These are phyloP conservation scores for Solanum etuberosum DNA, from an alignment of 257 asterid species.

Conservation along the genomic window DNA sequence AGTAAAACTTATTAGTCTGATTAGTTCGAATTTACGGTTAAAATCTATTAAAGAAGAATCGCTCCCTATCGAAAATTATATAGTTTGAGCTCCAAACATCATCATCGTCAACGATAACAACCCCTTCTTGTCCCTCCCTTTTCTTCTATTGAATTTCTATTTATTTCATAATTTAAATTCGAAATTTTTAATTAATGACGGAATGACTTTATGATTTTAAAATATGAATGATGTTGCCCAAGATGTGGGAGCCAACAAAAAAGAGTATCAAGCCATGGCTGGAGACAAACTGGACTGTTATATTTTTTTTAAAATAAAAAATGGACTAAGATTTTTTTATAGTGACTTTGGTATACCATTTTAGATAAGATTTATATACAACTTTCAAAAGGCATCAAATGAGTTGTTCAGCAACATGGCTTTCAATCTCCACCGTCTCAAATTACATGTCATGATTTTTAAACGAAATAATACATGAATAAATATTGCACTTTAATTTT, in stretches of 20 bases:
- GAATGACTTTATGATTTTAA: background rate
- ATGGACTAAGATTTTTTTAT: background rate
- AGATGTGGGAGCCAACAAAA: background rate
- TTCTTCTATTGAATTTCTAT: background rate
- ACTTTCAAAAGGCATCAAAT: background rate
- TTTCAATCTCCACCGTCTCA: too few relatives aligned
- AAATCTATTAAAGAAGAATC: background rate
- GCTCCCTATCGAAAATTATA: background rate
- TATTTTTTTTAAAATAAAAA: background rate
- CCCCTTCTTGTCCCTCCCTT: background rate
- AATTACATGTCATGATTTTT: too few relatives aligned
- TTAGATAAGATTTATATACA: background rate
- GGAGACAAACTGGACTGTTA: background rate
- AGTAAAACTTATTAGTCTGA: accelerated
- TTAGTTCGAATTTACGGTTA: background rate
- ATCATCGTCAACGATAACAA: background rate
- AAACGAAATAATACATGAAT: too few relatives aligned
- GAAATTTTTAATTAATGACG: too few relatives aligned
- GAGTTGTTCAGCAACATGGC: background rate
- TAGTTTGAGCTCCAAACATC: background rate
- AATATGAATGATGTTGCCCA: background rate
- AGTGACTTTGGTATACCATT: background rate
- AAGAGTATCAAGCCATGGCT: background rate
- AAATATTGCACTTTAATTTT: too few relatives aligned
- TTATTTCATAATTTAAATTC: too few relatives aligned